A percentile compares a stretch with the other conserved stretches of the same genome.
phyloP scores from a whole-genome alignment of 768 basidiomycete species.

The Termitomyces sp. region DNA sequence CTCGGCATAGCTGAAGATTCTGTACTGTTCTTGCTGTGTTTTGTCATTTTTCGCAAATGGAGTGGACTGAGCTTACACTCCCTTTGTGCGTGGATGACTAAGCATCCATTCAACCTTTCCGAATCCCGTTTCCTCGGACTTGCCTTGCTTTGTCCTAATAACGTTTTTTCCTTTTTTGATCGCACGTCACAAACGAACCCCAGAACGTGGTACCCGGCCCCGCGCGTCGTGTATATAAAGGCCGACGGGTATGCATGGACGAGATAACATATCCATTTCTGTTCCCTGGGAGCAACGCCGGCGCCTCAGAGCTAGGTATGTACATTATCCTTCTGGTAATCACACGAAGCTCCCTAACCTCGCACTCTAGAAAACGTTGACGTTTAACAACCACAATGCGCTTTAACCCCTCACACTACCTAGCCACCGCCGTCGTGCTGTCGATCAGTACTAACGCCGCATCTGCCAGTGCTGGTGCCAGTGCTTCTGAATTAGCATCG shows the following conservation, averaged over 20 bases:
- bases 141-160: too few relatives aligned
- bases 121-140: background rate
- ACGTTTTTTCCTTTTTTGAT: background rate
- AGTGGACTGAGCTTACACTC: background rate
- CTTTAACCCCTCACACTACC: constrained; percentile 6
- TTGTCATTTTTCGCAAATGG: constrained; percentile 53
- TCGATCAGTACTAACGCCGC: constrained; percentile 3
- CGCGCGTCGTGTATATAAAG: constrained; percentile 1
- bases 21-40: constrained; percentile 88
- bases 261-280: background rate
- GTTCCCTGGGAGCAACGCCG: background rate
- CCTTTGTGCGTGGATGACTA: background rate
- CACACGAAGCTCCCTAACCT: background rate
- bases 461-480: too few relatives aligned
- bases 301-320: background rate
- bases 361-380: background rate
- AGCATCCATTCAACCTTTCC: background rate
- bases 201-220: constrained; percentile 4
- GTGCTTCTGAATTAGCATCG: too few relatives aligned
- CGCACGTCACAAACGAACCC: background rate
- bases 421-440: constrained; percentile 7
- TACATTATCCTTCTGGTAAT: too few relatives aligned
- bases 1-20: constrained; percentile 90
- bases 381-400: constrained; percentile 2
- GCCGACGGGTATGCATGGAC: background rate